phyloP scores from a whole-genome alignment of 108 stramenopile species.

The Hondaea fermentalgiana region DNA sequence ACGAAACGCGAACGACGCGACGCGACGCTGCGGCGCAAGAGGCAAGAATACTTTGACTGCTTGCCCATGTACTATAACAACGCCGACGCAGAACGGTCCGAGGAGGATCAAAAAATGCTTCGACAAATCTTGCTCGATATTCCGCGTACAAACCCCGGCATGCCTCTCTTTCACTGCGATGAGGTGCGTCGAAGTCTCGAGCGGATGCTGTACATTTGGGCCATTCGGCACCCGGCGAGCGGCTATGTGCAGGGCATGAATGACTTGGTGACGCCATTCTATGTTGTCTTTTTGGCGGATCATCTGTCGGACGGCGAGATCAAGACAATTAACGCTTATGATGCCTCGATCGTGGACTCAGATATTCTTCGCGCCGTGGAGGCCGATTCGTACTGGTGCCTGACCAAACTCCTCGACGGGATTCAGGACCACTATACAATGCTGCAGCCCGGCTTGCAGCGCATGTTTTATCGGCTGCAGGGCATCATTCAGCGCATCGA shows the following conservation, averaged over 20 bases:
- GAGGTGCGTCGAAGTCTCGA: conserved; percentile 64
- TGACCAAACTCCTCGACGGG: conserved; percentile 83
- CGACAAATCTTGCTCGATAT: conserved; percentile 94
- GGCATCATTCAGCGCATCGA: conserved; percentile 87
- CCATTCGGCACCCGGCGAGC: conserved; percentile 80
- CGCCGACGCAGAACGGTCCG: conserved; percentile 39
- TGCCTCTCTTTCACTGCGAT: conserved; percentile 84
- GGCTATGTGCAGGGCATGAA: conserved; percentile 97
- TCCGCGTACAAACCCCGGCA: conserved; percentile 81
- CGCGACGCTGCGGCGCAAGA: conserved; percentile 25
- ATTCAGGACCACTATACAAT: conserved; percentile 97
- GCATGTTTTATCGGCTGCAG: conserved; percentile 82
- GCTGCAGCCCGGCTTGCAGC: conserved; percentile 93
- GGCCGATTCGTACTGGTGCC: conserved; percentile 95
- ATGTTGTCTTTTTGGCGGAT: conserved; percentile 73
- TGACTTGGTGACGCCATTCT: conserved; percentile 84
- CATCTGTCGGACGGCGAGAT: conserved; percentile 57
- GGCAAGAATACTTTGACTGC: conserved; percentile 43
- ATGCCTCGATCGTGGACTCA: conserved; percentile 32
- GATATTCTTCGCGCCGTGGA: conserved; percentile 48
- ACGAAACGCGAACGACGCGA: conserved; percentile 27
- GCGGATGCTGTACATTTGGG: conserved; percentile 88
- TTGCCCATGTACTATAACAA: conserved; percentile 31
- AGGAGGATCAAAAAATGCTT: conserved; percentile 82
- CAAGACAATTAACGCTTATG: conserved; percentile 45